Conservation (phyloP, 148 eudicot species). For the Salicornia ramosissima region DNA sequence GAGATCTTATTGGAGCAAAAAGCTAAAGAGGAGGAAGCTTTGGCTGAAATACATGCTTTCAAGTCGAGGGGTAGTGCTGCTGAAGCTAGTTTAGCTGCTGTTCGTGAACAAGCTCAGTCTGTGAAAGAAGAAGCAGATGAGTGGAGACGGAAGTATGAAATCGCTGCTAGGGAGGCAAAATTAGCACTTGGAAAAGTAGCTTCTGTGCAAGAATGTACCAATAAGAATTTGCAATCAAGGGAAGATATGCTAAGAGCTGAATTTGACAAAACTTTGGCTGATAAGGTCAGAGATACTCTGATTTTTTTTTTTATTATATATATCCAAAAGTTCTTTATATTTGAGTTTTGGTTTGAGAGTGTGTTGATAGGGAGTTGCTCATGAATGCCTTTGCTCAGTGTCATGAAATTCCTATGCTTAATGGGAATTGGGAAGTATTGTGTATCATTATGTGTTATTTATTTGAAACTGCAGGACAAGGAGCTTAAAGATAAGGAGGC, state of each 20-base stretch:
- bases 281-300: conserved; percentile 47
- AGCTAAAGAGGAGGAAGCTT: conserved; percentile 64
- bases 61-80: conserved; percentile 79
- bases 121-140: conserved; percentile 94
- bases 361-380: neutral
- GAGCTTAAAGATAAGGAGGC: conserved; percentile 66
- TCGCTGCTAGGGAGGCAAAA: conserved; percentile 77
- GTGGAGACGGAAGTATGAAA: conserved; percentile 87
- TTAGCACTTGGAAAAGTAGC: conserved; percentile 87
- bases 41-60: conserved; percentile 57
- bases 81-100: conserved; percentile 86
- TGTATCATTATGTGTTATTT: neutral
- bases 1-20: conserved; percentile 57
- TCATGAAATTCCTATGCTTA: neutral
- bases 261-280: conserved; percentile 53
- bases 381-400: neutral
- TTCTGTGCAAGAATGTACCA: conserved; percentile 62
- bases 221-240: conserved; percentile 62
- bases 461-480: conserved; percentile 52
- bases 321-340: neutral
- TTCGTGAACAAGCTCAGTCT: conserved; percentile 78
- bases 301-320: neutral
- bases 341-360: neutral
- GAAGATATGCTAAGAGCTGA: conserved; percentile 81
- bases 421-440: neutral